A percentile compares a stretch with the other conserved stretches of the same genome.
Conservation (phyloP, 2,329 filamentous ascomycete species). For the Arachnopeziza araneosa region DNA sequence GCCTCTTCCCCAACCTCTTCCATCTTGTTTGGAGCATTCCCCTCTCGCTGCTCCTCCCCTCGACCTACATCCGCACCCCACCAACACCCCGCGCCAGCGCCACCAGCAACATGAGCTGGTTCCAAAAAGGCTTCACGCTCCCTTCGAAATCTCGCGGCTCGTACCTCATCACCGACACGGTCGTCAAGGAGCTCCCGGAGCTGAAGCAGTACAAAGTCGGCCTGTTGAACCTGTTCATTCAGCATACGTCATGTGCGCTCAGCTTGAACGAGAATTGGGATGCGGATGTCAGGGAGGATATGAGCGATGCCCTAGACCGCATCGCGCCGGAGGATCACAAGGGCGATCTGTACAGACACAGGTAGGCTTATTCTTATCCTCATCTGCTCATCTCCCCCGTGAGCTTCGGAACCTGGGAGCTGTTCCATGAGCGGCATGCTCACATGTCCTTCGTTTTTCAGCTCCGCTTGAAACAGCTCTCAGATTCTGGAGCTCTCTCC, state of each 20-base stretch:
- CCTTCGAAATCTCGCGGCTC: slow-evolving; percentile 72
- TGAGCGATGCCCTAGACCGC: slow-evolving; percentile 88
- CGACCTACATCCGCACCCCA: slow-evolving; percentile 24
- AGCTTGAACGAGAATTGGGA: slow-evolving; percentile 92
- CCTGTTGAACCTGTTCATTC: slow-evolving; percentile 82
- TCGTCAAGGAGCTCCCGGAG: slow-evolving; percentile 69
- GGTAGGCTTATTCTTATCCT: too few species aligned
- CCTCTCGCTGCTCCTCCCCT: slow-evolving; percentile 34
- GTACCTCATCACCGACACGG: slow-evolving; percentile 80
- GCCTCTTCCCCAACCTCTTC: slow-evolving; percentile 48
- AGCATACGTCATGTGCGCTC: slow-evolving; percentile 90
- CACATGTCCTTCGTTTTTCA: too few species aligned
- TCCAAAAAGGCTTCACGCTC: slow-evolving; percentile 78
- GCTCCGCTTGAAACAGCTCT: too few species aligned
- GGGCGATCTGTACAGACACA: slow-evolving; percentile 74
- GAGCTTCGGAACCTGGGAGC: too few species aligned
- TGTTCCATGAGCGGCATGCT: too few species aligned
- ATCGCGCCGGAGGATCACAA: slow-evolving; percentile 79
- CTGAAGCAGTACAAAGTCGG: slow-evolving; percentile 79
- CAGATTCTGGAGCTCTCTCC: too few species aligned
- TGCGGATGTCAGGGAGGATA: slow-evolving; percentile 74
- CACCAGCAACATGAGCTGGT: slow-evolving; percentile 57
- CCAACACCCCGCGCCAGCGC: slow-evolving; percentile 4
- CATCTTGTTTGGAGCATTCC: slow-evolving; percentile 47
- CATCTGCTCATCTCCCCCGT: too few species aligned